Base-by-base conservation (phyloP, 257 asterid genomes). In the Buddleja alternifolia region DNA sequence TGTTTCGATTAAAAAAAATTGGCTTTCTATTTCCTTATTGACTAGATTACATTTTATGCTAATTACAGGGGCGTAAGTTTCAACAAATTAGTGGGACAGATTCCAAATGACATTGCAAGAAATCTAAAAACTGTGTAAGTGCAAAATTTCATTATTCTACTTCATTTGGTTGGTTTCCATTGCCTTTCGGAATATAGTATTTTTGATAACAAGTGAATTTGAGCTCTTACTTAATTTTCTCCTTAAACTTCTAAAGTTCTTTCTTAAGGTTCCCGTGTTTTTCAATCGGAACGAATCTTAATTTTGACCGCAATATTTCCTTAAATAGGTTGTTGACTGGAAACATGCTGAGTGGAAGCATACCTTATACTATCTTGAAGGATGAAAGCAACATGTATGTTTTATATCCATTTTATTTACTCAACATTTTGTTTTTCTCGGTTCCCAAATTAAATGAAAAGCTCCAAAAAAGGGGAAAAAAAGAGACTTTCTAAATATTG, bases 1-100 rank as follows among this genome's bases (percentile, higher is more conserved):
- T 29, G 19, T 50, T 54, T 24, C 10, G 59, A 57, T n/a, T n/a
- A n/a, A n/a, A n/a, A n/a, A n/a, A n/a, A n/a, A n/a, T n/a, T 57
- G 36, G 10, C 48, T 10, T 41, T 7, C 16, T 55, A 19, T 67
- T 54, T 19, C 25, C 48, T 34, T 72, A 41, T 32, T 23, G 71
- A 47, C 57, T 58, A 39, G 19, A 63, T 29, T 65, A 52, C 59
- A 7, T 63, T 70, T 65, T 2, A 32, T 67, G 64, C 47, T 65
- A 7, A 72, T 63, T 29, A 29, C 87, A 90, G 97, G 80, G 97
- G 88, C 70, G 79, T 88, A 63, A 86, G 96, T 75, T 90, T 88
- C 90, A 90, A 90, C 76, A 81, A 74, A 56, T 70, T 90, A 59
- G 70, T 24, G 14, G 97, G 97, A 45, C 69, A 56, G 60, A 85